A percentile compares a stretch with the other conserved stretches of the same genome.
phyloP scores from a whole-genome alignment of 495 filamentous ascomycete genomes.

The Sporormia fimetaria region DNA sequence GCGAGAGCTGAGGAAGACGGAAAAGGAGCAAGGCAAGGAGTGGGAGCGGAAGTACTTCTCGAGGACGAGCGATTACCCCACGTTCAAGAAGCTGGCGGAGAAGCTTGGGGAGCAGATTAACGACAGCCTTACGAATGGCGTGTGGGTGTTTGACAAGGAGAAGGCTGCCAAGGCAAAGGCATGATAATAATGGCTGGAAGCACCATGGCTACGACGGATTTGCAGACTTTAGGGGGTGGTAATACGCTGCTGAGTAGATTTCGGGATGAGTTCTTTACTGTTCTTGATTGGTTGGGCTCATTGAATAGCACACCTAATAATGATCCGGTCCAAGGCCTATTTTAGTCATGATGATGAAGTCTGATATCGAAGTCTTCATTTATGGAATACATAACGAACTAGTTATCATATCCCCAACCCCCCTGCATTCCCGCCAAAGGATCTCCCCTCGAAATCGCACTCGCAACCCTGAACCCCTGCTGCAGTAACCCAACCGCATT shows the following conservation, averaged over 20 bases:
- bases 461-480: constrained; percentile 20
- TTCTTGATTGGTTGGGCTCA: no score
- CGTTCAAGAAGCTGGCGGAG: constrained; percentile 48
- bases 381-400: no score
- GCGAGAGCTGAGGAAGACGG: constrained; percentile 68
- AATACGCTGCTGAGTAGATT: no score
- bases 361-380: no score
- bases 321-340: no score
- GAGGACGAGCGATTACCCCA: constrained; percentile 41
- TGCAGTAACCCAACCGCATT: constrained; percentile 21
- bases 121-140: constrained; percentile 70
- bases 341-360: no score
- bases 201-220: no score
- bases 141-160: constrained; percentile 70
- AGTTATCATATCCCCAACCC: constrained; percentile 25
- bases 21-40: constrained; percentile 62
- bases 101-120: constrained; percentile 44
- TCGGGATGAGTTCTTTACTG: no score
- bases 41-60: constrained; percentile 85
- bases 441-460: constrained; percentile 14
- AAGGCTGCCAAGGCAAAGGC: constrained; percentile 47
- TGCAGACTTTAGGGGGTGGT: no score
- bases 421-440: constrained; percentile 6
- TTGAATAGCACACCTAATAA: no score
- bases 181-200: no score